Base-by-base conservation (phyloP, 306 rosid genomes). In the Mimosa pudica region DNA sequence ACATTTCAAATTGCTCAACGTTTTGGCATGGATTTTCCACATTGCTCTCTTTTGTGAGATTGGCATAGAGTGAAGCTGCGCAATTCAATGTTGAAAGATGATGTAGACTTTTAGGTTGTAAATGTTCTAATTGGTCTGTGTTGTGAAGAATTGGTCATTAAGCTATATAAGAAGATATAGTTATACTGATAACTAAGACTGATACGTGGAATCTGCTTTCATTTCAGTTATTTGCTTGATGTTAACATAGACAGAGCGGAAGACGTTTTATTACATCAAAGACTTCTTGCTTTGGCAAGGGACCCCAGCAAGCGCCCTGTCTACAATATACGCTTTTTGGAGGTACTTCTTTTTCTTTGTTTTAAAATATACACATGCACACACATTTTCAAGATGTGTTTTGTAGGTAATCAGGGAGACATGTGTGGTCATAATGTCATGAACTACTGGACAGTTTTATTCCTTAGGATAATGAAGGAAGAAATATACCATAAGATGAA, bases 241-340 rank as follows among this genome's bases (percentile, higher is more conserved):
- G 94, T 96, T 47, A 96, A 96, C 89, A 82, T 93, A 75, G 99
- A 96, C 47, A 89, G 89, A 89, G 99, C 92, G 74, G 98, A 96
- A 86, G 99, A 96, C 79, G 94, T 96, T 86, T 73, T 93, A 80
- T 71, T 96, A 77, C 99, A 96, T 84, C 96, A 86, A 81, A 90
- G 46, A 71, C 96, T 96, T 85, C 98, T 96, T 84, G 87, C 83
- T 77, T 76, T 88, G 82, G 99, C 99, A 16, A 96, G 78, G 88
- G 96, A 91, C 44, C 99, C 99, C 8, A 89, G 86, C 79, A 96
- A 93, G 88, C 94, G 98, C 61, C 99, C 99, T 14, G 96, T 89
- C 55, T 93, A 83, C 82, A 90, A 89, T 76, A 88, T 91, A 54
- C 99, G 99, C 76, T 90, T 91, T 84, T 72, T 96, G 80, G 99